These are phyloP conservation scores for Theobroma grandiflorum DNA, from an alignment of 441 rosid species.

Conservation along the genomic window DNA sequence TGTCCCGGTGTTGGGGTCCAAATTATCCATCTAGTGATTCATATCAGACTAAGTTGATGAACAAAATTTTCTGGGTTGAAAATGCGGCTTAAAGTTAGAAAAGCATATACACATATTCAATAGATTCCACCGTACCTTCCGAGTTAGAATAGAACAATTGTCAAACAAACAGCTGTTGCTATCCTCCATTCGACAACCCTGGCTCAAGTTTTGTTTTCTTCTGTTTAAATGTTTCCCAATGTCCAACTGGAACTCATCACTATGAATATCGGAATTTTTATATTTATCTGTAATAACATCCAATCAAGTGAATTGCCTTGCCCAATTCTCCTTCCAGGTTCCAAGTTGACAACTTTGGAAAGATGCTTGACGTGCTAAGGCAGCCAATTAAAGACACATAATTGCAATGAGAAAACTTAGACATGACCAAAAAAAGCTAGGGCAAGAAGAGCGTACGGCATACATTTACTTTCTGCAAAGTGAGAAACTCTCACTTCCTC, in stretches of 20 bases:
- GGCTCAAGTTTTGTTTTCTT: conserved; percentile 7
- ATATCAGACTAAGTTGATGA: too few species aligned
- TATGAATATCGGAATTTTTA: background rate
- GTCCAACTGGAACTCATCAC: background rate
- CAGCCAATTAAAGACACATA: background rate
- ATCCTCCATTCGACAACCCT: background rate
- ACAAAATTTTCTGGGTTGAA: background rate
- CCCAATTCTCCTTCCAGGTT: background rate
- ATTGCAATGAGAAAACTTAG: background rate
- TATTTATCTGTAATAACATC: background rate
- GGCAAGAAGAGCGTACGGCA: background rate
- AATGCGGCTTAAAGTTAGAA: background rate
- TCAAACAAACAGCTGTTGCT: conserved; percentile 8
- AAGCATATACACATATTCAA: background rate
- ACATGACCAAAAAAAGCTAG: background rate
- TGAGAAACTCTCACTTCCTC: background rate
- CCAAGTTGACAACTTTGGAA: background rate
- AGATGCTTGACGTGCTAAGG: background rate
- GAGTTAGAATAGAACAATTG: background rate
- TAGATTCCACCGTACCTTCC: background rate
- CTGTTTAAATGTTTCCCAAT: background rate
- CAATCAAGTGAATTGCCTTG: background rate
- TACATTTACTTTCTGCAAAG: conserved; percentile 12
- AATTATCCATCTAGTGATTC: background rate
- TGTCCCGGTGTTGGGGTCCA: background rate